These are phyloP conservation scores for Pseudogymnoascus sp. DNA, from an alignment of 2,329 filamentous ascomycete genomes.

Conservation along the genomic window DNA sequence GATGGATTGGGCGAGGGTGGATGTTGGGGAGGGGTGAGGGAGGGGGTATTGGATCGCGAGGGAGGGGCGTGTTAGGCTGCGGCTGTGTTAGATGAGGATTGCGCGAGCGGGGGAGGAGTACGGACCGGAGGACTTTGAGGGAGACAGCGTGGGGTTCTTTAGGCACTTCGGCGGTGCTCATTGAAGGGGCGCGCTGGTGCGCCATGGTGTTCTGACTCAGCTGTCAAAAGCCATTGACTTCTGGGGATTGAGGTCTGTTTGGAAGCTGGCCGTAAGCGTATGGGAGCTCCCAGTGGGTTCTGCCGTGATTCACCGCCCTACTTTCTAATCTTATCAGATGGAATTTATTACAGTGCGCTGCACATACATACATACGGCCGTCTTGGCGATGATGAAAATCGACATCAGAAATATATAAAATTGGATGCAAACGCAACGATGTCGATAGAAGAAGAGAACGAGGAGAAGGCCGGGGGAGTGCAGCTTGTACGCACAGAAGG, in stretches of 20 bases:
- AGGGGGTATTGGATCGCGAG: constrained; percentile 63
- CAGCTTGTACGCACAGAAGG: constrained; percentile 34
- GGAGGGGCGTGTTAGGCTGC: constrained; percentile 72
- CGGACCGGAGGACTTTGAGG: constrained; percentile 64
- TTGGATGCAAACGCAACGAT: constrained; percentile 1
- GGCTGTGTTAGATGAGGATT: constrained; percentile 11
- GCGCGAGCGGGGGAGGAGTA: constrained; percentile 5
- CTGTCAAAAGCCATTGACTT: constrained; percentile 4
- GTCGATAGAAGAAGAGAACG: constrained; percentile 7
- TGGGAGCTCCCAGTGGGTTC: neutral
- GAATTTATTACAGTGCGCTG: neutral
- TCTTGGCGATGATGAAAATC: constrained; percentile 2
- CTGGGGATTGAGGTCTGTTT: neutral
- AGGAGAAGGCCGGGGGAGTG: constrained; percentile 17
- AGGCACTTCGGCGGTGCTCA: constrained; percentile 26
- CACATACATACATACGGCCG: neutral
- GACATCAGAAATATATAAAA: neutral
- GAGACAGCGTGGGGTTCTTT: constrained; percentile 76
- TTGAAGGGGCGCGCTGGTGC: constrained; percentile 25
- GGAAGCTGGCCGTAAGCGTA: neutral
- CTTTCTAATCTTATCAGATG: neutral
- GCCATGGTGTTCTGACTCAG: constrained; percentile 20
- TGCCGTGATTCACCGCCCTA: neutral
- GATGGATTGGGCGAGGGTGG: constrained; percentile 33
- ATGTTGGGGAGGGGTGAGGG: constrained; percentile 40